Evolutionary conservation across 106 monocot genomes (phyloP).

Genomic region (Dioscorea dumetorum): DNA sequence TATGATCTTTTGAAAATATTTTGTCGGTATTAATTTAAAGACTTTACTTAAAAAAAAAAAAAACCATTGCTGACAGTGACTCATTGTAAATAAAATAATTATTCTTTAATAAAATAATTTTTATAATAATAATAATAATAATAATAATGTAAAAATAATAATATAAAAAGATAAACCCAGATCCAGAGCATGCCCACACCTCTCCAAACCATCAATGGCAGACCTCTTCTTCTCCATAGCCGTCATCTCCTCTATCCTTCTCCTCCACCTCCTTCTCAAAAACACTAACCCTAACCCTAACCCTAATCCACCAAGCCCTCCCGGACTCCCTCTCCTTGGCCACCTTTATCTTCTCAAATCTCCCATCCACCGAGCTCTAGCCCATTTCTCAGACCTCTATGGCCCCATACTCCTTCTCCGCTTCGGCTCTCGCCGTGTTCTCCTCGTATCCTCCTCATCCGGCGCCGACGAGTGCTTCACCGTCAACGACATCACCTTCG

Average conservation of each 20-base stretch:
- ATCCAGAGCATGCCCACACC: too few relatives aligned
- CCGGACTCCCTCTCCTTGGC: slow-evolving; percentile 26
- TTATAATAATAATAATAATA: too few relatives aligned
- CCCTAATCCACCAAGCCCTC: slow-evolving; percentile 8
- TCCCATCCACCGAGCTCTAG: slow-evolving; percentile 23
- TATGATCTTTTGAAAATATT: too few relatives aligned
- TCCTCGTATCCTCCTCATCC: slow-evolving; percentile 19
- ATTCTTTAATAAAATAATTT: too few relatives aligned
- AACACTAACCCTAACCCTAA: not conserved
- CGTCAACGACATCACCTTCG: slow-evolving; percentile 11
- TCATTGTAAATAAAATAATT: too few relatives aligned
- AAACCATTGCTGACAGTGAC: too few relatives aligned
- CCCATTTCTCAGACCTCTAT: slow-evolving; percentile 9
- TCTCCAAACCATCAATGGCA: not conserved
- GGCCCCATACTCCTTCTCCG: slow-evolving; percentile 25
- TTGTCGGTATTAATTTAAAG: too few relatives aligned
- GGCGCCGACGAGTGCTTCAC: slow-evolving; percentile 16
- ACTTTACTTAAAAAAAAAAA: too few relatives aligned
- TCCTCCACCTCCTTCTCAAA: not conserved
- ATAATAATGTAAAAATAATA: too few relatives aligned
- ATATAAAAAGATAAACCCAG: too few relatives aligned
- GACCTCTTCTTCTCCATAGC: not conserved
- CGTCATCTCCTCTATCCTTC: not conserved
- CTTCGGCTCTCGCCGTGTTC: slow-evolving; percentile 6
- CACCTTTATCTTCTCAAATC: slow-evolving; percentile 30